These are phyloP conservation scores for Mycotypha africana DNA, from an alignment of 371 early-diverging fungal genomes.

Conservation along the genomic window DNA sequence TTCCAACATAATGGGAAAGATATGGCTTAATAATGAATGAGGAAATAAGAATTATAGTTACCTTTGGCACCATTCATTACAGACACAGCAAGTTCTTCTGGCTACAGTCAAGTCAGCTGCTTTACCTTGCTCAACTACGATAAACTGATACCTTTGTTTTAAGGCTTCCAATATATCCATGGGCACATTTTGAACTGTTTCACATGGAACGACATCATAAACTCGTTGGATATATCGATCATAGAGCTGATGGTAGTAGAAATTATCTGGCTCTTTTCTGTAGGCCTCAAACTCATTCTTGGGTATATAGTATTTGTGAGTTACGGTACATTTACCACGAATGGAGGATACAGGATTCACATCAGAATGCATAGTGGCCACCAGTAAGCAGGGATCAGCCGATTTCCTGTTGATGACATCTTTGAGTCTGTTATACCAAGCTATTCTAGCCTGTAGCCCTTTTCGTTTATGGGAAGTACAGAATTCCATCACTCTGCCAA, in stretches of 20 bases:
- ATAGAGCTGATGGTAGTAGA: constrained; percentile 81
- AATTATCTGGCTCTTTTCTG: constrained; percentile 57
- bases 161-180: constrained; percentile 64
- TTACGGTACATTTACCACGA: constrained; percentile 73
- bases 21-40: too few relatives aligned
- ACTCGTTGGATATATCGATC: constrained; percentile 85
- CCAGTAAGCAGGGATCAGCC: constrained; percentile 67
- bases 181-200: constrained; percentile 76
- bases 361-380: constrained; percentile 89
- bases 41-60: too few relatives aligned
- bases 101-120: constrained; percentile 68
- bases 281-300: constrained; percentile 52
- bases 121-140: constrained; percentile 80
- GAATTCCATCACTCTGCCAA: constrained; percentile 84
- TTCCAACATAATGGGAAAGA: too few relatives aligned
- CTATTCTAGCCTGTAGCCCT: constrained; percentile 59
- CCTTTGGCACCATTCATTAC: constrained; percentile 75
- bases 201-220: constrained; percentile 81
- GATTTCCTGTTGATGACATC: constrained; percentile 70
- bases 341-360: constrained; percentile 78
- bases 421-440: constrained; percentile 80
- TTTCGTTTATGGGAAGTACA: constrained; percentile 43
- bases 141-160: constrained; percentile 64
- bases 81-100: constrained; percentile 68
- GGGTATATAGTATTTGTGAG: constrained; percentile 64